Percentiles rank a stretch among this genome's conserved stretches.
phyloP scores from a whole-genome alignment of 2,329 filamentous ascomycete species.

The Sporothrix curviconia region DNA sequence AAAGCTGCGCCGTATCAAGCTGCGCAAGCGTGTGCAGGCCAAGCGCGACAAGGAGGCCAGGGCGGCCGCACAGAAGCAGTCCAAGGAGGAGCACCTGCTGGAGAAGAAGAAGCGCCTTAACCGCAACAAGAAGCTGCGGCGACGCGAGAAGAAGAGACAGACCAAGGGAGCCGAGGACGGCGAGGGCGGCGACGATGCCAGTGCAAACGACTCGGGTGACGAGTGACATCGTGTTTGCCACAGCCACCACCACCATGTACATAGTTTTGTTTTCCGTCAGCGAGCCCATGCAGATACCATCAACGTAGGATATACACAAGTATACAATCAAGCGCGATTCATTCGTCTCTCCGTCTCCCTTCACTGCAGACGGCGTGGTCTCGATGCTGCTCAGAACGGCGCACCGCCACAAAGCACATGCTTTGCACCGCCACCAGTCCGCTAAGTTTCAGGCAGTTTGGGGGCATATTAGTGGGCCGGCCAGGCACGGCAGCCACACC shows the following conservation, averaged over 20 bases:
- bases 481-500: background rate
- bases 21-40: constrained; percentile 40
- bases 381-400: no score
- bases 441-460: background rate
- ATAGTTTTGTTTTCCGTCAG: background rate
- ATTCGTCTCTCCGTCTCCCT: no score
- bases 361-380: background rate
- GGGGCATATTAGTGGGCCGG: background rate
- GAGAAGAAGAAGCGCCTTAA: constrained; percentile 60
- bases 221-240: no score
- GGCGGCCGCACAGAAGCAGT: constrained; percentile 33
- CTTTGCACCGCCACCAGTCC: background rate
- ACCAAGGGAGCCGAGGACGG: background rate
- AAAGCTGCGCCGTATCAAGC: constrained; percentile 52
- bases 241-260: background rate
- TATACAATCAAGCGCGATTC: no score
- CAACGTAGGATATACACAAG: no score
- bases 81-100: constrained; percentile 50
- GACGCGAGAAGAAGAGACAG: constrained; percentile 49
- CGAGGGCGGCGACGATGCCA: background rate
- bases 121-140: constrained; percentile 52
- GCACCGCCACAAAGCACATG: background rate
- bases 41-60: constrained; percentile 36
- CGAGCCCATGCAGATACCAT: background rate
- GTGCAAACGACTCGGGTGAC: background rate